Conservation (phyloP, 2,329 filamentous ascomycete genomes). For the Hypocrella siamensis region DNA sequence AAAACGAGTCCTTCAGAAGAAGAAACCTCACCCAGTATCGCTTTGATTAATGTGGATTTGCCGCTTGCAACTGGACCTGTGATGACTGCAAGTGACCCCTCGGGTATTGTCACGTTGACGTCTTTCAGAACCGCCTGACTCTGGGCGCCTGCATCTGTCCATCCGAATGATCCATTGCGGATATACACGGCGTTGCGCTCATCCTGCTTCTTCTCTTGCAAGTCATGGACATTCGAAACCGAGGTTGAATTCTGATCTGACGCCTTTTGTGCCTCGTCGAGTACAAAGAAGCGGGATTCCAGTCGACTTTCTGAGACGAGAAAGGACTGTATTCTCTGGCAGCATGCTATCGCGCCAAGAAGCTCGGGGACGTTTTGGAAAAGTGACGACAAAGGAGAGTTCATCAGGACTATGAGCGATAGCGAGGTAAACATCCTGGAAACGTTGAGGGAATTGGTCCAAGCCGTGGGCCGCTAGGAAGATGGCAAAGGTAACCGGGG, state of each 20-base stretch:
- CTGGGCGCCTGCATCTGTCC: too few species aligned
- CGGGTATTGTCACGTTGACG: neutral
- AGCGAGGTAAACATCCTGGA: neutral
- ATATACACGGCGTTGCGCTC: neutral
- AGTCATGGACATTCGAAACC: neutral
- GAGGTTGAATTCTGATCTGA: neutral
- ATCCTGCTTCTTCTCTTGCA: neutral
- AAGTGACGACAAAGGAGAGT: neutral
- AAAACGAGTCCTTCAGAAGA: neutral
- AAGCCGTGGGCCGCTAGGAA: too few species aligned
- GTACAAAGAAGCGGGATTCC: neutral
- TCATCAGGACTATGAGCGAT: neutral
- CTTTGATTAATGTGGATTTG: neutral
- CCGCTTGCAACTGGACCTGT: neutral
- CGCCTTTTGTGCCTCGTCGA: neutral
- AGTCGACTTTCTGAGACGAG: neutral
- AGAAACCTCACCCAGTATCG: slow-evolving; percentile 12
- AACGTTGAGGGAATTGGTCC: too few species aligned
- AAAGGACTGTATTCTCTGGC: neutral
- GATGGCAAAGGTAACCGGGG: too few species aligned
- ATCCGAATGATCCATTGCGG: neutral
- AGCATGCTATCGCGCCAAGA: neutral
- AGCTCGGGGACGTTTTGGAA: neutral
- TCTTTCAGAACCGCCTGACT: neutral
- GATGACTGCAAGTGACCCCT: neutral